These are phyloP conservation scores for Leccinum olivaceopallidum DNA, from an alignment of 768 basidiomycete species.

Conservation along the genomic window DNA sequence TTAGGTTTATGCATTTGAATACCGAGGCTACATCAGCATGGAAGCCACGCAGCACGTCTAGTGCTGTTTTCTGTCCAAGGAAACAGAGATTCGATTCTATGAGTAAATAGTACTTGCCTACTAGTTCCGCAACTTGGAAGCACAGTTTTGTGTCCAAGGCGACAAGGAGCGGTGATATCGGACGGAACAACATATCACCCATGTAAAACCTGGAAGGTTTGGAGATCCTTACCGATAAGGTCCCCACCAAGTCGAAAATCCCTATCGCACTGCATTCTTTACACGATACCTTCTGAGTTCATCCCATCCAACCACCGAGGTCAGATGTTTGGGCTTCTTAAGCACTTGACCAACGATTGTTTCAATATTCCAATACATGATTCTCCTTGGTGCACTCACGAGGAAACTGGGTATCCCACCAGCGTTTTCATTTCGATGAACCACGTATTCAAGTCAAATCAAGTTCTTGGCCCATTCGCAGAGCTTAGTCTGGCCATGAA, in stretches of 20 bases:
- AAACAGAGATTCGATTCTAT: background rate
- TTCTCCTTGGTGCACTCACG: slow-evolving; percentile 7
- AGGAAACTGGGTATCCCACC: background rate
- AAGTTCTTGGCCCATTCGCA: background rate
- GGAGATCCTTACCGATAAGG: background rate
- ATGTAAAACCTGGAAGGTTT: background rate
- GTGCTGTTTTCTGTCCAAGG: slow-evolving; percentile 2
- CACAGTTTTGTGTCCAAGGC: background rate
- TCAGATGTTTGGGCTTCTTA: background rate
- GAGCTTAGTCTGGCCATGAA: background rate
- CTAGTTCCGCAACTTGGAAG: background rate
- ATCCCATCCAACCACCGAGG: background rate
- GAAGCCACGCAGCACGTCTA: slow-evolving; percentile 1
- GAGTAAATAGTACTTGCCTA: background rate
- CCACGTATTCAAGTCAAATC: background rate
- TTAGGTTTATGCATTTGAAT: slow-evolving; percentile 14
- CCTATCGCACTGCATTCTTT: background rate
- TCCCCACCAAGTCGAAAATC: background rate
- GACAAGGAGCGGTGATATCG: background rate
- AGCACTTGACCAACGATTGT: background rate
- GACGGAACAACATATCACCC: slow-evolving; percentile 8
- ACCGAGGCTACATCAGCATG: background rate
- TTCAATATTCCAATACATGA: slow-evolving; percentile 1
- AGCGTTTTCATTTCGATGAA: background rate
- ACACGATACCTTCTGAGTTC: no score